Evolutionary conservation across 1,284 basidiomycete genomes (phyloP).

Genomic region (Leucoagaricus sp.): DNA sequence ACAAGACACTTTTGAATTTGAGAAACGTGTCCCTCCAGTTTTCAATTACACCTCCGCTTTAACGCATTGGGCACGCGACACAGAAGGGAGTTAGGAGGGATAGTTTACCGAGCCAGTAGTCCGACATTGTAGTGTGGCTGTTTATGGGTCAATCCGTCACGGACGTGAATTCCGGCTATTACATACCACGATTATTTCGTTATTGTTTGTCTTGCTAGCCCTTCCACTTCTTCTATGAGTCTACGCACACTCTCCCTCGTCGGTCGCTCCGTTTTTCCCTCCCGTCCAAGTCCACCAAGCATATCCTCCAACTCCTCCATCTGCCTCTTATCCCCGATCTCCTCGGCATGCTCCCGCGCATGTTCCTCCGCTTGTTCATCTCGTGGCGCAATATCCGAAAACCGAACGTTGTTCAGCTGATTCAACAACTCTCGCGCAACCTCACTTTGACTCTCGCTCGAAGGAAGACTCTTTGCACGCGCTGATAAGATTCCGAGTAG

Average conservation of each 20-base stretch:
- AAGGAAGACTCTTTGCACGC: constrained; percentile 13
- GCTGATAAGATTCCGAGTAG: constrained; percentile 53
- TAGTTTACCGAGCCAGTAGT: no score
- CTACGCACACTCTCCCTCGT: constrained; percentile 44
- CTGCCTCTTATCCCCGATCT: constrained; percentile 34
- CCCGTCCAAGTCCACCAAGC: constrained; percentile 43
- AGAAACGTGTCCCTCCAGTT: no score
- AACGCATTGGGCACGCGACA: no score
- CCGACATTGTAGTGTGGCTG: no score
- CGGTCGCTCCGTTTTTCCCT: constrained; percentile 34
- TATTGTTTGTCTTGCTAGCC: constrained; percentile 2
- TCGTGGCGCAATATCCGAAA: constrained; percentile 66
- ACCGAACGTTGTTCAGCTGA: constrained; percentile 56
- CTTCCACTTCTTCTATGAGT: constrained; percentile 42
- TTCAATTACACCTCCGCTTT: no score
- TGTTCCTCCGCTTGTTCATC: constrained; percentile 76
- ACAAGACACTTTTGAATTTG: no score
- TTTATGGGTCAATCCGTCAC: no score
- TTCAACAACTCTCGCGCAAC: constrained; percentile 56
- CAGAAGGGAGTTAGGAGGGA: no score
- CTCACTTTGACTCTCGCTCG: constrained; percentile 17
- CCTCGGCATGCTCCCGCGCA: constrained; percentile 55
- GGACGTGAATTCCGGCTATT: constrained; percentile 6
- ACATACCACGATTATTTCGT: constrained; percentile 1
- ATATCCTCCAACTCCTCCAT: constrained; percentile 54